phyloP scores from a whole-genome alignment of 805 yeast species.

The Lipomyces japonicus region DNA sequence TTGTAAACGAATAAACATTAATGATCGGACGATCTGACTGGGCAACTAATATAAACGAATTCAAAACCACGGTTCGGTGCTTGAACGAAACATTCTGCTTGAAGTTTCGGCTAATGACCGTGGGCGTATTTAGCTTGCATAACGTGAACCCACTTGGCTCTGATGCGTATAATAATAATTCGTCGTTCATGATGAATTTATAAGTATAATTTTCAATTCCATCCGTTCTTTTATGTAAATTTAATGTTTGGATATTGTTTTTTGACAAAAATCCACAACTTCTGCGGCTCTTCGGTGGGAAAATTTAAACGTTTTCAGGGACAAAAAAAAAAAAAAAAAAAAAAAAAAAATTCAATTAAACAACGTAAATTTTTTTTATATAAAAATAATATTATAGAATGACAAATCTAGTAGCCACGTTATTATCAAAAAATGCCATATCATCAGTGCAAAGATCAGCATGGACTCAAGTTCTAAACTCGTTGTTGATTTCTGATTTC shows the following conservation, averaged over 20 bases:
- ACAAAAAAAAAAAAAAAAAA: too few relatives aligned
- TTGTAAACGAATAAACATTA: slow-evolving; percentile 10
- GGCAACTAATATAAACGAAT: slow-evolving; percentile 7
- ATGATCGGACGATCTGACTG: slow-evolving; percentile 16
- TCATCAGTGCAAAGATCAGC: slow-evolving; percentile 8
- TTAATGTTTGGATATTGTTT: too few relatives aligned
- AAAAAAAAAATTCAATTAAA: too few relatives aligned
- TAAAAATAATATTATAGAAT: too few relatives aligned
- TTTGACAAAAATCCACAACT: too few relatives aligned
- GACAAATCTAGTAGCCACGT: slow-evolving; percentile 9
- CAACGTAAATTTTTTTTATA: too few relatives aligned
- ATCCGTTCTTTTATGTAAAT: too few relatives aligned
- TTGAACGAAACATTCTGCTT: slow-evolving; percentile 15
- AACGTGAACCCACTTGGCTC: not conserved
- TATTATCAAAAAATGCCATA: slow-evolving; percentile 8
- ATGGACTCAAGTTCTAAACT: slow-evolving; percentile 1
- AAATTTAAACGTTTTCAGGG: too few relatives aligned
- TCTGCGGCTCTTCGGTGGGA: too few relatives aligned
- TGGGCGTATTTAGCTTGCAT: slow-evolving; percentile 3
- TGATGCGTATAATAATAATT: slow-evolving; percentile 5
- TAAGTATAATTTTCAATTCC: too few relatives aligned
- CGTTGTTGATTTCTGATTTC: not conserved
- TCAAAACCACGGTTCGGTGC: slow-evolving; percentile 2
- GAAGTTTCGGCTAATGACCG: slow-evolving; percentile 4
- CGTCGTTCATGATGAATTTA: slow-evolving; percentile 18